Evolutionary conservation across 768 basidiomycete genomes (phyloP).

Genomic region (Filobasidium wieringae): DNA sequence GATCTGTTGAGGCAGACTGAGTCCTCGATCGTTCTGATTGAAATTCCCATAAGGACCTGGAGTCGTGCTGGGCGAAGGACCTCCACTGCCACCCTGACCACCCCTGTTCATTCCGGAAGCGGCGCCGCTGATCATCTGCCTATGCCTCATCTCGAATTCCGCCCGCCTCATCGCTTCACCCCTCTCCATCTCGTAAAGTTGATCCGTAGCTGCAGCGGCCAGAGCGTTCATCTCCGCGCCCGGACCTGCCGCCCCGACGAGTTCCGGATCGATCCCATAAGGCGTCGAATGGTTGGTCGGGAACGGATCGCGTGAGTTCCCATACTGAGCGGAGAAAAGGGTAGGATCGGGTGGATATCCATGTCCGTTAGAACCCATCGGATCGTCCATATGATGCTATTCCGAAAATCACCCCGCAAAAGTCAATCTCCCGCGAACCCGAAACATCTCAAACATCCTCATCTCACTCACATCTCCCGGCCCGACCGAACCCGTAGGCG

Average conservation of each 20-base stretch:
- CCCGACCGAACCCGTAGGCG: neutral
- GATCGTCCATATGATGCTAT: slow-evolving; percentile 7
- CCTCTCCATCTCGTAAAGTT: slow-evolving; percentile 77
- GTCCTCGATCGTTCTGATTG: neutral
- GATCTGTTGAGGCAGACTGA: neutral
- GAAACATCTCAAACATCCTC: no score
- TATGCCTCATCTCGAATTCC: slow-evolving; percentile 70
- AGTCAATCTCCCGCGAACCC: neutral
- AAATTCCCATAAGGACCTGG: neutral
- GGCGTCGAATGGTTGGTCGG: slow-evolving; percentile 5
- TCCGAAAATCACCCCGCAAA: neutral
- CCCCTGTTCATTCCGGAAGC: slow-evolving; percentile 8
- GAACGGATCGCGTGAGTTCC: neutral
- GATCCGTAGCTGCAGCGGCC: slow-evolving; percentile 61
- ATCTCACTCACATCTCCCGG: slow-evolving; percentile 6
- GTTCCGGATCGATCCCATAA: slow-evolving; percentile 11
- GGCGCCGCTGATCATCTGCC: slow-evolving; percentile 43
- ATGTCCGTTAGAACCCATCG: neutral
- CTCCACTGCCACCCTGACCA: neutral
- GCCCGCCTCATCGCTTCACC: slow-evolving; percentile 71
- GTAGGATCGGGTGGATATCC: slow-evolving; percentile 8
- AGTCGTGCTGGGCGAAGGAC: neutral
- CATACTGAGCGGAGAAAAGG: slow-evolving; percentile 16
- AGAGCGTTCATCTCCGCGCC: slow-evolving; percentile 42
- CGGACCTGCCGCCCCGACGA: slow-evolving; percentile 25